phyloP scores from a whole-genome alignment of 306 rosid genomes.

The Citrullus colocynthis region DNA sequence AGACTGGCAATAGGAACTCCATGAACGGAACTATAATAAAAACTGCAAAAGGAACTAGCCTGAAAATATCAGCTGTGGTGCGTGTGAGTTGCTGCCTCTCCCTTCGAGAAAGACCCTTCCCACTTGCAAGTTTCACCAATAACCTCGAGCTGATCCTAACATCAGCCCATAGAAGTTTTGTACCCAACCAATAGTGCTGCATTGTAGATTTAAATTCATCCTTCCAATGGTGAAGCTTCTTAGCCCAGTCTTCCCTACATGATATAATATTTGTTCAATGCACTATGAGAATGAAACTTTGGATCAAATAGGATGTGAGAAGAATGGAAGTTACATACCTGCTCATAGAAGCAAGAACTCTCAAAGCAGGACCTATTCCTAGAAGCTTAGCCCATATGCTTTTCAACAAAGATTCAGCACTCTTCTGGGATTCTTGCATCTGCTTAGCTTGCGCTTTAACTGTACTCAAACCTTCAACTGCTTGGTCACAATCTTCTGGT shows the following conservation, averaged over 20 bases:
- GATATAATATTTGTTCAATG: background rate
- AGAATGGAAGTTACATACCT: conserved; percentile 29
- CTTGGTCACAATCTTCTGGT: conserved; percentile 92
- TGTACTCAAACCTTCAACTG: conserved; percentile 71
- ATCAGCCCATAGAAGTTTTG: conserved; percentile 77
- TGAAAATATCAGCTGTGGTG: conserved; percentile 84
- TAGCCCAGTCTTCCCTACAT: conserved; percentile 87
- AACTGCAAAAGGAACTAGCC: conserved; percentile 91
- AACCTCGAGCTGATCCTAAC: conserved; percentile 75
- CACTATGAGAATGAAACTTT: conserved; percentile 12
- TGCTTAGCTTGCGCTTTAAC: conserved; percentile 84
- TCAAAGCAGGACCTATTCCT: conserved; percentile 84
- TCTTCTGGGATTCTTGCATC: conserved; percentile 43
- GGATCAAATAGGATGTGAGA: background rate
- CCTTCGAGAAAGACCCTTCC: conserved; percentile 89
- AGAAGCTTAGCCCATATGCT: conserved; percentile 48
- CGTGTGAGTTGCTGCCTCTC: conserved; percentile 91
- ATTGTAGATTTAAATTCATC: conserved; percentile 53
- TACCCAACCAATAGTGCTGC: conserved; percentile 95
- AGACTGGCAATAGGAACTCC: conserved; percentile 85
- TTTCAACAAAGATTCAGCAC: conserved; percentile 26
- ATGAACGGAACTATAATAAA: conserved; percentile 84
- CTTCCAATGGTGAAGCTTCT: conserved; percentile 73
- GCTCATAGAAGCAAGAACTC: conserved; percentile 78
- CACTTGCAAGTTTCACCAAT: conserved; percentile 77